A percentile compares a stretch with the other conserved stretches of the same genome.
Conservation (phyloP, 257 asterid species). For the Primulina huaijiensis region DNA sequence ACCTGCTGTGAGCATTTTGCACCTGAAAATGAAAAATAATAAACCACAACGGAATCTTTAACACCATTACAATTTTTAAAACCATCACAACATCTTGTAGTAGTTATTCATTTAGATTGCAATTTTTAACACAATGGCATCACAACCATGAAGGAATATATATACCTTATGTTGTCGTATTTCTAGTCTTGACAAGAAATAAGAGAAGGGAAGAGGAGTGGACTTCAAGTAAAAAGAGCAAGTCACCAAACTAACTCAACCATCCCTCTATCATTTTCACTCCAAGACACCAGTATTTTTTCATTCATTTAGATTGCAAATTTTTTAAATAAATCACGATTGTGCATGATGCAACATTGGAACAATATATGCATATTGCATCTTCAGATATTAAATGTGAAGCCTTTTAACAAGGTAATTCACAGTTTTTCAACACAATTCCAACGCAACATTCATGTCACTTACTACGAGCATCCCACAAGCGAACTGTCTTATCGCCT, state of each 20-base stretch:
- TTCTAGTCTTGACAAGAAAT: constrained; percentile 17
- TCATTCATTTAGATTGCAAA: not conserved
- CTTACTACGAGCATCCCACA: constrained; percentile 99
- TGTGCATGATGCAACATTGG: not conserved
- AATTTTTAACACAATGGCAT: no score
- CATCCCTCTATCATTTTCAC: constrained; percentile 7
- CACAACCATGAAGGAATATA: no score
- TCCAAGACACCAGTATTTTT: not conserved
- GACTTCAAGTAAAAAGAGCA: constrained; percentile 13
- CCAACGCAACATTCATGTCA: constrained; percentile 11
- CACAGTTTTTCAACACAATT: constrained; percentile 3
- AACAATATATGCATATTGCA: not conserved
- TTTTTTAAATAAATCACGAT: not conserved
- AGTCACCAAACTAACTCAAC: constrained; percentile 2
- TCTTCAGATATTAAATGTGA: not conserved
- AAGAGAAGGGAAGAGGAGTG: not conserved
- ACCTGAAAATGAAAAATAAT: constrained; percentile 46
- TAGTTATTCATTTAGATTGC: no score
- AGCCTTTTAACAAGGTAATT: not conserved
- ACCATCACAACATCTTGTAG: no score
- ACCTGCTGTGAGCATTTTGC: constrained; percentile 96
- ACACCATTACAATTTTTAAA: constrained; percentile 9
- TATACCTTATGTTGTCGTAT: not conserved
- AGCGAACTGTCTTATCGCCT: constrained; percentile 93
- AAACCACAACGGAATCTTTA: constrained; percentile 5